Evolutionary conservation across 192 early-diverging fungal species (phyloP), one percentile per base, ranked within the genome.

Genomic region (Kappamyces sp.): DNA sequence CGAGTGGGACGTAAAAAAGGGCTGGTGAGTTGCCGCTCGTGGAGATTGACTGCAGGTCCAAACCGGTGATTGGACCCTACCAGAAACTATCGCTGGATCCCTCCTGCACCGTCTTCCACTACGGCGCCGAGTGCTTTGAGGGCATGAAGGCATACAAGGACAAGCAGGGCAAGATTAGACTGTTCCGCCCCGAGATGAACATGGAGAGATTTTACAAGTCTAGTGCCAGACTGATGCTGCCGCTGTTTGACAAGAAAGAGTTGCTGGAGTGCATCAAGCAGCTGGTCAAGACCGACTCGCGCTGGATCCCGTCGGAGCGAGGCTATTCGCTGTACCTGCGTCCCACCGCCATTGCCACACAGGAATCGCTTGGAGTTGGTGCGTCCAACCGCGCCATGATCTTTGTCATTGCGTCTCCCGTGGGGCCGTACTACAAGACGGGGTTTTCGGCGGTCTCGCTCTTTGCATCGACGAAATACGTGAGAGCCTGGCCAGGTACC

Each of bases 151-250:
- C 91, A 33, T 98, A 91, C 78, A 91, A 91, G 65, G 90, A 93
- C 60, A 85, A 86, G 59, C 53, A 88, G 2, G 90, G 90, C 30
- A 84, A 84, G 52, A 88, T 93, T 57, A 82, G 94, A 48, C 70
- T 97, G 50, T 97, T 97, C 83, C 84, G 94, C n/a, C 94, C 94
- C 4, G 88, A 97, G 41, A 90, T 90, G 89, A 97, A 97, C 83
- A 97, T 97, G 92, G 77, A 75, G 67, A 85, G 94, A 49, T 78
- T 97, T 66, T 83, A 82, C 64, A 72, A 58, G 33, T 90, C 88
- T 49, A 88, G 87, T 31, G 69, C 78, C 43, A 84, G 94, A 47
- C 76, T 97, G 60, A 74, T 89, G 45, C 77, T 97, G 57, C 94
- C 94, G 1, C 60, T 72, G 41, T 95, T 97, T 47, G 83, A 93